Evolutionary conservation across 371 early-diverging fungal genomes (phyloP).

Genomic region (Lichtheimia hyalospora): DNA sequence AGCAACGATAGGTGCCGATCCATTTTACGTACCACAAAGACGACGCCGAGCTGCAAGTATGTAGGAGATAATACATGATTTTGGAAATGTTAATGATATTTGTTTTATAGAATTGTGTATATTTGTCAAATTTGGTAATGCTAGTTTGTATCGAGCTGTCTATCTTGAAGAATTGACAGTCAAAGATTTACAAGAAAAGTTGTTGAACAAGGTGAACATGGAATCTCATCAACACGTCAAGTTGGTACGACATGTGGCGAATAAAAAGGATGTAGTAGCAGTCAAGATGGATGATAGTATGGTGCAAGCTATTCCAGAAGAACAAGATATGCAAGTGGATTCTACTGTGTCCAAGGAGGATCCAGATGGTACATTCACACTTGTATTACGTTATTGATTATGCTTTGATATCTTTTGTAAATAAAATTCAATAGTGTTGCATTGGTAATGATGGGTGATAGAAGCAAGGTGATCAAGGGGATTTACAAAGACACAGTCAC

Average conservation of each 20-base stretch:
- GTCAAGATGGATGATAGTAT: slow-evolving; percentile 50
- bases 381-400: slow-evolving; percentile 44
- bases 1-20: slow-evolving; percentile 25
- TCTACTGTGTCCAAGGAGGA: slow-evolving; percentile 30
- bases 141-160: slow-evolving; percentile 41
- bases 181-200: slow-evolving; percentile 30
- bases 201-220: slow-evolving; percentile 42
- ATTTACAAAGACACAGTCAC: no score
- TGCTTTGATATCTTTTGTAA: no score
- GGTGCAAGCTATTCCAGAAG: slow-evolving; percentile 52
- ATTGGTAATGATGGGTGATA: no score
- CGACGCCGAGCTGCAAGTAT: slow-evolving; percentile 37
- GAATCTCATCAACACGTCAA: slow-evolving; percentile 9
- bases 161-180: slow-evolving; percentile 54
- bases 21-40: slow-evolving; percentile 30
- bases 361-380: slow-evolving; percentile 34
- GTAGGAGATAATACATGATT: not conserved
- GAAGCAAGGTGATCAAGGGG: no score
- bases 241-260: slow-evolving; percentile 36
- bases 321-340: slow-evolving; percentile 53
- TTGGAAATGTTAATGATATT: not conserved
- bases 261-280: slow-evolving; percentile 29
- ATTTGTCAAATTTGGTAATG: slow-evolving; percentile 40
- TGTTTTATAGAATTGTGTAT: slow-evolving; percentile 41
- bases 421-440: no score